Conservation (phyloP, 2,329 filamentous ascomycete genomes). For the Neopestalotiopsis rosae region DNA sequence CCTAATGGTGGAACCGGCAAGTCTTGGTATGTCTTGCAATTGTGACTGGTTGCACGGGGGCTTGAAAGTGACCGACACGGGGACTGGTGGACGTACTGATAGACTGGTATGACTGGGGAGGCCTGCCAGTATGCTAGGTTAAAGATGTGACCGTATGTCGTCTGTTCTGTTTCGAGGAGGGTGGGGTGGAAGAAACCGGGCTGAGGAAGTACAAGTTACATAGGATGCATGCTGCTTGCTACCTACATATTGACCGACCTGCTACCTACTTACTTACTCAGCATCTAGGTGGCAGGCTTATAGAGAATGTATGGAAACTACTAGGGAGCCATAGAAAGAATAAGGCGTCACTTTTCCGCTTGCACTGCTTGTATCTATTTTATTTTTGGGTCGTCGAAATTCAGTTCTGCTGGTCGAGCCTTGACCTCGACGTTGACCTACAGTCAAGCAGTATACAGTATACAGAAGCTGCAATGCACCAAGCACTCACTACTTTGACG, state of each 20-base stretch:
- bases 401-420: no score
- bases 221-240: background rate
- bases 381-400: no score
- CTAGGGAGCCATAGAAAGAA: background rate
- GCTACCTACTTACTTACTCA: background rate
- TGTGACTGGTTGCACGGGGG: constrained; percentile 14
- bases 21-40: background rate
- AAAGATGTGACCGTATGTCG: background rate
- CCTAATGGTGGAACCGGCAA: constrained; percentile 18
- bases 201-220: background rate
- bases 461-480: background rate
- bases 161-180: background rate
- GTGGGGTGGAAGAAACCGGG: background rate
- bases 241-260: no score
- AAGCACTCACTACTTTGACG: no score
- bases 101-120: background rate
- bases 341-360: background rate
- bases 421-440: no score
- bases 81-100: background rate
- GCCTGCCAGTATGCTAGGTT: background rate
- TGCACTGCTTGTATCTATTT: no score
- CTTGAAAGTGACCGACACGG: constrained; percentile 3
- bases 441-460: background rate
- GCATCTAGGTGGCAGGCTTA: no score
- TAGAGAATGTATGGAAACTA: background rate